Evolutionary conservation across 495 filamentous ascomycete species (phyloP).

Genomic region (Neurospora sp.): DNA sequence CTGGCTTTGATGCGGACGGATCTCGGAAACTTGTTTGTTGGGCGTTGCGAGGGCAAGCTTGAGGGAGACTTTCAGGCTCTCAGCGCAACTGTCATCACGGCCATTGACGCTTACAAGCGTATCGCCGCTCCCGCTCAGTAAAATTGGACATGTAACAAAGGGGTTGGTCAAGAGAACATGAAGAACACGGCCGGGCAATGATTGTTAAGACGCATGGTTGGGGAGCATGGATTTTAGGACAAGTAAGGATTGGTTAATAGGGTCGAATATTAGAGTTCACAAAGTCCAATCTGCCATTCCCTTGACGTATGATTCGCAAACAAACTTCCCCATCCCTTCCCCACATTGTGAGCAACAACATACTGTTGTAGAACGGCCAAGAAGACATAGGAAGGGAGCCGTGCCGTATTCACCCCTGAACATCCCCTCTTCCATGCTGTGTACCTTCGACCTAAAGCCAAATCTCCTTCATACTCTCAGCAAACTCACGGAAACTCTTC

Average conservation of each 20-base stretch:
- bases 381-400: not conserved
- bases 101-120: not conserved
- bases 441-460: conserved; percentile 11
- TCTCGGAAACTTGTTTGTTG: not conserved
- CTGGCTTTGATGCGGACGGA: too few relatives aligned
- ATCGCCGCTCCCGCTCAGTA: not conserved
- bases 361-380: not conserved
- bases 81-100: not conserved
- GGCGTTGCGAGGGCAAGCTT: not conserved
- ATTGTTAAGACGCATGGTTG: not conserved
- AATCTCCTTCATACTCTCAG: conserved; percentile 20
- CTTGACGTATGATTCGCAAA: not conserved
- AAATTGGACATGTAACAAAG: not conserved
- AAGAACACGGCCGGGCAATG: not conserved
- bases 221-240: not conserved
- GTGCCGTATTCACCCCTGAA: not conserved
- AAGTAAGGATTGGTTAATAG: not conserved
- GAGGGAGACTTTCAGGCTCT: not conserved
- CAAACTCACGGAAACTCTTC: conserved; percentile 24
- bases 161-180: not conserved
- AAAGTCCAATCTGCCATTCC: not conserved
- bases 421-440: not conserved
- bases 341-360: not conserved
- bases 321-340: not conserved
- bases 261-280: not conserved